Evolutionary conservation across 2,329 filamentous ascomycete species (phyloP), one percentile per base, ranked within the genome.

Genomic region (Amylocarpus encephaloides): DNA sequence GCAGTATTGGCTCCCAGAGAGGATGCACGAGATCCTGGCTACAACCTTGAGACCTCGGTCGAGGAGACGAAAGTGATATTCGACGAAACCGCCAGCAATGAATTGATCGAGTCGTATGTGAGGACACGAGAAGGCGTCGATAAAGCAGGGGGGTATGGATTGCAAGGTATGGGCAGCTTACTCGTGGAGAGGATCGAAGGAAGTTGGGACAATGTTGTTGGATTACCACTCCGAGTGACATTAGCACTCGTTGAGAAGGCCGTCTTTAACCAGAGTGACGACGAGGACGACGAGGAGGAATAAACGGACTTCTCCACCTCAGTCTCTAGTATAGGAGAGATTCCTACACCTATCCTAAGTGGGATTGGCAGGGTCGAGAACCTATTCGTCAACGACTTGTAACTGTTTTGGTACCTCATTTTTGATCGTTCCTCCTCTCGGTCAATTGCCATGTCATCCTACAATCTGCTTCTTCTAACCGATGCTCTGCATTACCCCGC

Each of bases 21-120:
- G 48, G 91, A 89, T 64, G 85, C 89, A 0, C 73, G 80, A 49
- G 82, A 88, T 64, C 93, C 93, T 0, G 93, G 93, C 0, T 98
- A 98, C 71, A 82, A 82, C 54, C 73, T 95, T 46, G 83, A 88
- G 62, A 83, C 79, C 39, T 80, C 86, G 63, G 88, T 93, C 5
- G 92, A 97, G 72, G 91, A 95, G 75, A 97, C 92, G 40, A 79
- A 76, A 54, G 93, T 98, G n/a, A 81, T 79, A 65, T 98, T 98
- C 69, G 88, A 90, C 64, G 70, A 75, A 51, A 79, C 78, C 39
- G 74, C 84, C 4, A 81, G 82, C 12, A 92, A 98, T 70, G 90
- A 95, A 52, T 78, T 95, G 59, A 97, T 74, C 88, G 93, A 18
- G 87, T 58, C 73, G 5, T 91, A 91, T 65, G 85, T 91, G 51